A percentile compares a stretch with the other conserved stretches of the same genome.
Evolutionary conservation across 2,329 filamentous ascomycete genomes (phyloP).

Genomic region (Grosmannia penicillata): DNA sequence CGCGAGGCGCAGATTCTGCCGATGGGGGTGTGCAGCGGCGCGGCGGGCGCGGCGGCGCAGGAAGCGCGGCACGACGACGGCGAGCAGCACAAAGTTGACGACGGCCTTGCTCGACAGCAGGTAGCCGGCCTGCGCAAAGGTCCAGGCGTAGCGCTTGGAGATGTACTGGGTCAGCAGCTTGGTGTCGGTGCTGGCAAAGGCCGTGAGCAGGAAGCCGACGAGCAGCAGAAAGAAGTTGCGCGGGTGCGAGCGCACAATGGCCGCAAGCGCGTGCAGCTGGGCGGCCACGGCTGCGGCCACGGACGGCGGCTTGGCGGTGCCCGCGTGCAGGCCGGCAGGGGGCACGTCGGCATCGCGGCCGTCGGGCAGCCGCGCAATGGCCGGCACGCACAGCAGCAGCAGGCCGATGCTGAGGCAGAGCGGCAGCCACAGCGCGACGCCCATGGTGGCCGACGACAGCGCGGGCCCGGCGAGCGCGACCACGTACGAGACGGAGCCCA

Average conservation of each 20-base stretch:
- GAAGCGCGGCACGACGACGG: conserved; percentile 23
- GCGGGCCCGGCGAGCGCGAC: conserved; percentile 30
- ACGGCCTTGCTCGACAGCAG: conserved; percentile 31
- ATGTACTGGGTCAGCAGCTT: conserved; percentile 35
- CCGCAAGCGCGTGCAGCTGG: conserved; percentile 17
- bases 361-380: conserved; percentile 17
- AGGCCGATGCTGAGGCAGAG: conserved; percentile 25
- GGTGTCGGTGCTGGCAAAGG: conserved; percentile 34
- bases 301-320: background rate
- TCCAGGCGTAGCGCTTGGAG: conserved; percentile 31
- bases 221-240: conserved; percentile 28
- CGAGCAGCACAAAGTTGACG: conserved; percentile 30
- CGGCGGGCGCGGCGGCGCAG: conserved; percentile 12
- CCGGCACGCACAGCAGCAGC: conserved; percentile 18
- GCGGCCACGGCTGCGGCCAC: conserved; percentile 11
- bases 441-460: conserved; percentile 30
- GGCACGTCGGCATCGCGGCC: background rate
- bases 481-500: conserved; percentile 31
- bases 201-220: conserved; percentile 29
- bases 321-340: background rate
- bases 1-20: conserved; percentile 19
- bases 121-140: conserved; percentile 30
- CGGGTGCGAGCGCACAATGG: conserved; percentile 21
- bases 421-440: conserved; percentile 25
- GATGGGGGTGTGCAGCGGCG: background rate